These are phyloP conservation scores for Pyrus betulifolia DNA, from an alignment of 306 rosid species.

Conservation along the genomic window DNA sequence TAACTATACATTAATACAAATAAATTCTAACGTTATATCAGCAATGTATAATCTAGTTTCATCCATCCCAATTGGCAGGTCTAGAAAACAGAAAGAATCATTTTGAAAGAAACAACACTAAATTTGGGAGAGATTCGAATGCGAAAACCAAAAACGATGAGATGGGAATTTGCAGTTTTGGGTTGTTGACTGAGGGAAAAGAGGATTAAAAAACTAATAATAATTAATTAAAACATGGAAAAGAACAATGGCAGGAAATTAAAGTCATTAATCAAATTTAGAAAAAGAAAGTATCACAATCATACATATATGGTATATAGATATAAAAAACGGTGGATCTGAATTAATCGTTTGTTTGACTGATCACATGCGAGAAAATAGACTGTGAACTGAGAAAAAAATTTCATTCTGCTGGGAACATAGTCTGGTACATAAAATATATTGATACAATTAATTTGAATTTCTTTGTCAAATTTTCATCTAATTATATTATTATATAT, in stretches of 20 bases:
- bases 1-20: too few relatives aligned
- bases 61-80: not conserved
- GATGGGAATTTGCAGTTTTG: not conserved
- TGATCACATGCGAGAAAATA: not conserved
- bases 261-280: not conserved
- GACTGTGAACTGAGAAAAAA: not conserved
- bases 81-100: not conserved
- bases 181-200: not conserved
- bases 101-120: not conserved
- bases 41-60: not conserved
- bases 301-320: not conserved
- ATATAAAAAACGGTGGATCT: not conserved
- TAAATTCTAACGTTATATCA: not conserved
- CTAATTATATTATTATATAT: too few relatives aligned
- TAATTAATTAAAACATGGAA: not conserved
- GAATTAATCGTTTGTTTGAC: not conserved
- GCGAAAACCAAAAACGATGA: not conserved
- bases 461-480: too few relatives aligned
- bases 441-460: too few relatives aligned
- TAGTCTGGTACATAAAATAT: accelerated
- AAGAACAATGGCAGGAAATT: not conserved
- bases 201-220: not conserved
- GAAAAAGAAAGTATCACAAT: not conserved
- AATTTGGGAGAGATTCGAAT: not conserved
- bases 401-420: too few relatives aligned